Conservation (phyloP, 2,329 filamentous ascomycete species). For the Lecanicillium sp. region DNA sequence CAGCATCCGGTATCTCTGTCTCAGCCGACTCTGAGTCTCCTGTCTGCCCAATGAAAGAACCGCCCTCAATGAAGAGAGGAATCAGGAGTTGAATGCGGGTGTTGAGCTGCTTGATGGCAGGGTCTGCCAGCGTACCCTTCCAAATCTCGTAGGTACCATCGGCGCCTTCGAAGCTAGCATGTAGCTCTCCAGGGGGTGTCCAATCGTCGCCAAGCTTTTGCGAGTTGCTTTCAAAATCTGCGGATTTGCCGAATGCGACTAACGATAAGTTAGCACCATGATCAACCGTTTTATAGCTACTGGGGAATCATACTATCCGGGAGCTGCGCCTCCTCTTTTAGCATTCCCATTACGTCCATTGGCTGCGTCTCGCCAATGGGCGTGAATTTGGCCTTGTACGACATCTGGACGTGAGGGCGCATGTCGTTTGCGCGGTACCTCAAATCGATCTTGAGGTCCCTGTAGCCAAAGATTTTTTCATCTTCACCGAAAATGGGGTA, state of each 20-base stretch:
- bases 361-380: slow-evolving; percentile 62
- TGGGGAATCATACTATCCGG: slow-evolving; percentile 44
- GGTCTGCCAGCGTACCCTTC: slow-evolving; percentile 68
- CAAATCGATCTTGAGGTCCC: slow-evolving; percentile 69
- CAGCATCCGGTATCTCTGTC: slow-evolving; percentile 62
- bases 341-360: slow-evolving; percentile 58
- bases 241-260: slow-evolving; percentile 62
- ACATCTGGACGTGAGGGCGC: slow-evolving; percentile 66
- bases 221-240: slow-evolving; percentile 57
- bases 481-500: slow-evolving; percentile 93
- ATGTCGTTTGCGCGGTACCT: slow-evolving; percentile 65
- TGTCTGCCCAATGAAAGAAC: slow-evolving; percentile 59
- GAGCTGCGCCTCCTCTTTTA: slow-evolving; percentile 60
- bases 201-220: slow-evolving; percentile 38
- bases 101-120: slow-evolving; percentile 63
- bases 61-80: slow-evolving; percentile 87
- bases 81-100: slow-evolving; percentile 78
- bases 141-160: slow-evolving; percentile 75
- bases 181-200: slow-evolving; percentile 70
- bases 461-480: slow-evolving; percentile 86
- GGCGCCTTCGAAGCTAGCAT: slow-evolving; percentile 56
- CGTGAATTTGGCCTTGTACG: slow-evolving; percentile 66
- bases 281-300: not conserved
- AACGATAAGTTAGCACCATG: slow-evolving; percentile 4
- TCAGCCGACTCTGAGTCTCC: slow-evolving; percentile 51